phyloP scores from a whole-genome alignment of 805 yeast species.

The Alloascoidea hylecoeti region DNA sequence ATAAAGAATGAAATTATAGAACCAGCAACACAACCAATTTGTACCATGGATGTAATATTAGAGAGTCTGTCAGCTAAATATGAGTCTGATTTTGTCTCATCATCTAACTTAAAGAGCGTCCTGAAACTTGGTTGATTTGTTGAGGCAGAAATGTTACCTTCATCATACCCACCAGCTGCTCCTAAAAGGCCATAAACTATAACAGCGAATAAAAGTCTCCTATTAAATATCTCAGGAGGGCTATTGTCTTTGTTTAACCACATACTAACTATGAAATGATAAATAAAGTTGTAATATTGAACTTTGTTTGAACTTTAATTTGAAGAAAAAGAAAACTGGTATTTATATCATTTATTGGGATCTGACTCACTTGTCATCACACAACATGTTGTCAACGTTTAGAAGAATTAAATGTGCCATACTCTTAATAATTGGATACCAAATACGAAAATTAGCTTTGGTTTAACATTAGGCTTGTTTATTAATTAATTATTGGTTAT shows the following conservation, averaged over 20 bases:
- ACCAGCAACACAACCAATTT: conserved; percentile 41
- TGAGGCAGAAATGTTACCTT: conserved; percentile 34
- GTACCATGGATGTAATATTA: conserved; percentile 45
- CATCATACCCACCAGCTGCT: conserved; percentile 43
- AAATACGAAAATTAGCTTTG: no score
- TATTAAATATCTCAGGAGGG: conserved; percentile 32
- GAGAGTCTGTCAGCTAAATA: conserved; percentile 32
- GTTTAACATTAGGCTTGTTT: no score
- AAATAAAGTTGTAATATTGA: no score
- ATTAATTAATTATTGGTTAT: no score
- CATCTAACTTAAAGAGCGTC: conserved; percentile 27
- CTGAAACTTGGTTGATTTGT: conserved; percentile 28
- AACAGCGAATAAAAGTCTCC: conserved; percentile 28
- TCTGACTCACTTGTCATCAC: no score
- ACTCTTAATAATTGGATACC: no score
- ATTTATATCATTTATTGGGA: no score
- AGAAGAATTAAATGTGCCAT: no score
- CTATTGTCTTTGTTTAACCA: background rate
- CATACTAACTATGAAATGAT: no score
- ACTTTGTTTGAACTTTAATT: no score
- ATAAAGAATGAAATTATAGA: conserved; percentile 31
- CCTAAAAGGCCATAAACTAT: conserved; percentile 41
- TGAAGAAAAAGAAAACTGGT: no score
- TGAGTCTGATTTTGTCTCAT: conserved; percentile 18
- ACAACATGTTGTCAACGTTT: no score